Evolutionary conservation across 106 monocot species (phyloP).

Genomic region (Dioscorea dumetorum): DNA sequence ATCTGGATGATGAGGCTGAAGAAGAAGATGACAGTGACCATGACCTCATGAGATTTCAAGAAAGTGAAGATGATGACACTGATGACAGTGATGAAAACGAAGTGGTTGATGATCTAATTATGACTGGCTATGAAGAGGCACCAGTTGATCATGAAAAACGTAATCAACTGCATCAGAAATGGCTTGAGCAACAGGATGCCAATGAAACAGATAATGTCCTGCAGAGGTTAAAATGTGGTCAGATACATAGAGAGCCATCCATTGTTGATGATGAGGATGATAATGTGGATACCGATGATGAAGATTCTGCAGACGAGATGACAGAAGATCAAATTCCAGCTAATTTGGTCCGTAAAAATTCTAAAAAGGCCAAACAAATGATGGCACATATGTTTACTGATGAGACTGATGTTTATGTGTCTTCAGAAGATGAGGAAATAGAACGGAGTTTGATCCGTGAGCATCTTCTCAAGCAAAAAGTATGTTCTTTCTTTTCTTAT

Average conservation of each 20-base stretch:
- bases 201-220: constrained; percentile 69
- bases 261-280: constrained; percentile 34
- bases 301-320: constrained; percentile 14
- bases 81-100: constrained; percentile 59
- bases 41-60: constrained; percentile 57
- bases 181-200: constrained; percentile 92
- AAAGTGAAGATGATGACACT: constrained; percentile 44
- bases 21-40: constrained; percentile 92
- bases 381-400: constrained; percentile 79
- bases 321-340: constrained; percentile 18
- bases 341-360: constrained; percentile 20
- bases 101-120: constrained; percentile 66
- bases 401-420: constrained; percentile 45
- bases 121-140: constrained; percentile 63
- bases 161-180: constrained; percentile 86
- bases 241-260: constrained; percentile 19
- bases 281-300: constrained; percentile 8
- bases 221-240: constrained; percentile 44
- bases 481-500: constrained; percentile 21
- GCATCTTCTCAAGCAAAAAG: constrained; percentile 44
- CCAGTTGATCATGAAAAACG: constrained; percentile 62
- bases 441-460: constrained; percentile 52
- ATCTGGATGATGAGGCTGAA: constrained; percentile 96
- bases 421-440: constrained; percentile 87
- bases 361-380: constrained; percentile 63